These are phyloP conservation scores for Cordia subcordata DNA, from an alignment of 257 asterid genomes.

Conservation along the genomic window DNA sequence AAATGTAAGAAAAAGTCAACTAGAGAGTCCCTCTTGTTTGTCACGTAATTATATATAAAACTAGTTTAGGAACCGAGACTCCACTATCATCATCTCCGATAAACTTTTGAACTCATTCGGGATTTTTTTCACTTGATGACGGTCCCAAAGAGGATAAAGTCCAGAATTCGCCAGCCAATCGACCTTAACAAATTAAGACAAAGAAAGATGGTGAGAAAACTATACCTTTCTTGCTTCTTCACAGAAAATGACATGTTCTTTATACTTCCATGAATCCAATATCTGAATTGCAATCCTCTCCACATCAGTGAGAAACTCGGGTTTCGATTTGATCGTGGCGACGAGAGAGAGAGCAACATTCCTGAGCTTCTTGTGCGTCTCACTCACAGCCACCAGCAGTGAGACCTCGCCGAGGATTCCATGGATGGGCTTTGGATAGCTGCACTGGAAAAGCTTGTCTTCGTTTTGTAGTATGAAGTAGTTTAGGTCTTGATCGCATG, in stretches of 20 bases:
- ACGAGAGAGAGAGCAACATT: conserved; percentile 68
- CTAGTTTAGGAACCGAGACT: too few relatives aligned
- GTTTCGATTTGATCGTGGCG: conserved; percentile 51
- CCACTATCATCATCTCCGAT: too few relatives aligned
- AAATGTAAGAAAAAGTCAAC: neutral
- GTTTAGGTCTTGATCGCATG: conserved; percentile 73
- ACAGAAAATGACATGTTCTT: conserved; percentile 47
- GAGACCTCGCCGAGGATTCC: conserved; percentile 63
- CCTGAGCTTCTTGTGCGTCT: conserved; percentile 59
- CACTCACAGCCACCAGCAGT: conserved; percentile 62
- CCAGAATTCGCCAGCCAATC: too few relatives aligned
- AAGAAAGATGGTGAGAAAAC: too few relatives aligned
- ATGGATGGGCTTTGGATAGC: conserved; percentile 74
- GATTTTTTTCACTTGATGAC: too few relatives aligned
- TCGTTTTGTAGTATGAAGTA: conserved; percentile 67
- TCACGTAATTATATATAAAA: too few relatives aligned
- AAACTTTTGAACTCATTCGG: too few relatives aligned
- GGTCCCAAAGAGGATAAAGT: too few relatives aligned
- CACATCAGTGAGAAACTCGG: conserved; percentile 49
- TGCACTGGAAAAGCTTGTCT: conserved; percentile 57
- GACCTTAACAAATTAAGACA: too few relatives aligned
- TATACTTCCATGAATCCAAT: conserved; percentile 55
- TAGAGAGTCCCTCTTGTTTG: too few relatives aligned
- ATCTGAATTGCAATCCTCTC: conserved; percentile 40
- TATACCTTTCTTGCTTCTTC: conserved; percentile 69